Evolutionary conservation across 2,329 filamentous ascomycete genomes (phyloP).

Genomic region (Botrytis pseudocinerea): DNA sequence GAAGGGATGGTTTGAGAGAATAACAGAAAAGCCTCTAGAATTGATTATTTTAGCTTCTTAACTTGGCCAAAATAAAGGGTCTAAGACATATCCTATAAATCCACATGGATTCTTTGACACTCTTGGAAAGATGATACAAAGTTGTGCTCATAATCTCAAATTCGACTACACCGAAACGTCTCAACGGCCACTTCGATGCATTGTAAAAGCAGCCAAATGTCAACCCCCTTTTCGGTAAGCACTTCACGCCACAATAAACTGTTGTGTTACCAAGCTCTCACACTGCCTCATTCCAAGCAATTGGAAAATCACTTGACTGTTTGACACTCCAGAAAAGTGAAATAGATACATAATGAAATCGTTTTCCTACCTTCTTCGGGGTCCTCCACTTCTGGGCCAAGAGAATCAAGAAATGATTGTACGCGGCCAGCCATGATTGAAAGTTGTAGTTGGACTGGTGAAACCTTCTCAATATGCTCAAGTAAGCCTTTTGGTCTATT

Average conservation of each 20-base stretch:
- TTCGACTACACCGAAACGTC: not conserved
- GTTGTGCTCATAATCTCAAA: not conserved
- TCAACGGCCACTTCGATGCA: not conserved
- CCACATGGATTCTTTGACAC: not conserved
- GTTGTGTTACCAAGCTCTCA: constrained; percentile 16
- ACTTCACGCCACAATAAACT: constrained; percentile 8
- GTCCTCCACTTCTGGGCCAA: constrained; percentile 55
- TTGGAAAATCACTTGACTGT: constrained; percentile 13
- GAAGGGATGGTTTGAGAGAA: constrained; percentile 76
- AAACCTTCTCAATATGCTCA: not conserved
- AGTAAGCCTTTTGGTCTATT: not conserved
- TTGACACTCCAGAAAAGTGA: not conserved
- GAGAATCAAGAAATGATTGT: constrained; percentile 42
- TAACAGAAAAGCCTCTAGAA: constrained; percentile 81
- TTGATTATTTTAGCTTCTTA: constrained; percentile 7
- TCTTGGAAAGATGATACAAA: not conserved
- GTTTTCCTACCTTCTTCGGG: constrained; percentile 57
- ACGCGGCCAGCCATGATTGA: constrained; percentile 30
- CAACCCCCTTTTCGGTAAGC: not conserved
- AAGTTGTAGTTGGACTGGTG: not conserved
- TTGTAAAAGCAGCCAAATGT: not conserved
- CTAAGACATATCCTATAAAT: not conserved
- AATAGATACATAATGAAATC: not conserved
- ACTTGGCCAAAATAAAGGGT: not conserved
- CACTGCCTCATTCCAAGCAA: constrained; percentile 17